These are phyloP conservation scores for Termitomyces sp. DNA, from an alignment of 768 basidiomycete species.

Conservation along the genomic window DNA sequence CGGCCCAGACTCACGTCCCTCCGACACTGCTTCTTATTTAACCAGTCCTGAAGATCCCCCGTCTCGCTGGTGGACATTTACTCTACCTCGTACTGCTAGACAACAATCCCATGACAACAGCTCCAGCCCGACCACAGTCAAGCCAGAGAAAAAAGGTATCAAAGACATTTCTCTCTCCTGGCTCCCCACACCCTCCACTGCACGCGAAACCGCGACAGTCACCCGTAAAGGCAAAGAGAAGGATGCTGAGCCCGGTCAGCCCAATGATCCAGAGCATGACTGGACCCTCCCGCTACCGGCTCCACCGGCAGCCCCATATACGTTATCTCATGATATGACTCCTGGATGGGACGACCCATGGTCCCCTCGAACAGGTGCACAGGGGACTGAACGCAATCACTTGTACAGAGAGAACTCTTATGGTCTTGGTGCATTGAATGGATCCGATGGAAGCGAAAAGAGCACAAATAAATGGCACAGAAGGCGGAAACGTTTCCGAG, in stretches of 20 bases:
- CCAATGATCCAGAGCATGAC: slow-evolving; percentile 15
- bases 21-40: slow-evolving; percentile 51
- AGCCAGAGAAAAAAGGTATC: slow-evolving; percentile 32
- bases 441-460: slow-evolving; percentile 22
- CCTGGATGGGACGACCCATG: slow-evolving; percentile 71
- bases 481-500: slow-evolving; percentile 48
- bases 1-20: slow-evolving; percentile 38
- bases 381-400: slow-evolving; percentile 31
- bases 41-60: slow-evolving; percentile 39
- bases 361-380: slow-evolving; percentile 43
- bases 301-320: slow-evolving; percentile 40
- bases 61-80: slow-evolving; percentile 77
- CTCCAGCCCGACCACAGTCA: slow-evolving; percentile 18
- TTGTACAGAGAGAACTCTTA: slow-evolving; percentile 21
- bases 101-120: slow-evolving; percentile 20
- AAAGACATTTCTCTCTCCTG: slow-evolving; percentile 49
- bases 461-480: slow-evolving; percentile 26
- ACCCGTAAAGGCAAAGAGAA: slow-evolving; percentile 32
- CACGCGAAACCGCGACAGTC: slow-evolving; percentile 32
- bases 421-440: slow-evolving; percentile 24
- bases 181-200: slow-evolving; percentile 39
- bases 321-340: slow-evolving; percentile 51
- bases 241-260: slow-evolving; percentile 16
- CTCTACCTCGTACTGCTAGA: slow-evolving; percentile 45
- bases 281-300: slow-evolving; percentile 31